Evolutionary conservation across 2,329 filamentous ascomycete species (phyloP).

Genomic region (Scytalidium sp.): DNA sequence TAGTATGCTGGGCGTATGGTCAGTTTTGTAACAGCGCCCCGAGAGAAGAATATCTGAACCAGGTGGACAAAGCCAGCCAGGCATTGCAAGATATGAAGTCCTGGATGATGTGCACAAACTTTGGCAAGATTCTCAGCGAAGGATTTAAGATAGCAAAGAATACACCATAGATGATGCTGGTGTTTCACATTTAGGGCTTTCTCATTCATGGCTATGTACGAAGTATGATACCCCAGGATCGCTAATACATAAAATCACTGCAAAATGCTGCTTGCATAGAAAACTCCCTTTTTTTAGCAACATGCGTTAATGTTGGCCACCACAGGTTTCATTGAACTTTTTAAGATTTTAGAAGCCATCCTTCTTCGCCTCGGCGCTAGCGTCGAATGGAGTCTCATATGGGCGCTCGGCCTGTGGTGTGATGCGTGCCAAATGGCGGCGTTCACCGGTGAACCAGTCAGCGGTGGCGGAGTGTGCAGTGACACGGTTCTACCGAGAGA

Average conservation of each 20-base stretch:
- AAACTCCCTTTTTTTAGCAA: background rate
- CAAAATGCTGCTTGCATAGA: background rate
- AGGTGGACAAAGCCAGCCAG: constrained; percentile 17
- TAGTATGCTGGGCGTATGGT: constrained; percentile 26
- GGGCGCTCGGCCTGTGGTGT: constrained; percentile 79
- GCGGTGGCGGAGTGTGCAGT: constrained; percentile 76
- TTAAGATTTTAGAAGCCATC: background rate
- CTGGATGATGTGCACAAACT: constrained; percentile 25
- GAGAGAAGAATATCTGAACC: constrained; percentile 12
- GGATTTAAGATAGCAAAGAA: constrained; percentile 15
- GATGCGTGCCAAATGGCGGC: constrained; percentile 75
- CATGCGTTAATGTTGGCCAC: background rate
- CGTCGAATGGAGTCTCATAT: constrained; percentile 59
- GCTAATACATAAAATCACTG: background rate
- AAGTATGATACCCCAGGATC: background rate
- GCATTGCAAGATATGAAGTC: constrained; percentile 22
- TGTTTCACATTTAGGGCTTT: too few relatives aligned
- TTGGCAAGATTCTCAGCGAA: constrained; percentile 21
- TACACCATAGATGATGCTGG: background rate
- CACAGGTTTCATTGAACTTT: too few relatives aligned
- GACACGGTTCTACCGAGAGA: constrained; percentile 56
- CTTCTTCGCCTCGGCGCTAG: background rate
- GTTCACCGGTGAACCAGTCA: constrained; percentile 75
- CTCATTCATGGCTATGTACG: background rate
- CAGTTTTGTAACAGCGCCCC: constrained; percentile 12